Conservation (phyloP, 495 filamentous ascomycete genomes). For the Niebla homalea region DNA sequence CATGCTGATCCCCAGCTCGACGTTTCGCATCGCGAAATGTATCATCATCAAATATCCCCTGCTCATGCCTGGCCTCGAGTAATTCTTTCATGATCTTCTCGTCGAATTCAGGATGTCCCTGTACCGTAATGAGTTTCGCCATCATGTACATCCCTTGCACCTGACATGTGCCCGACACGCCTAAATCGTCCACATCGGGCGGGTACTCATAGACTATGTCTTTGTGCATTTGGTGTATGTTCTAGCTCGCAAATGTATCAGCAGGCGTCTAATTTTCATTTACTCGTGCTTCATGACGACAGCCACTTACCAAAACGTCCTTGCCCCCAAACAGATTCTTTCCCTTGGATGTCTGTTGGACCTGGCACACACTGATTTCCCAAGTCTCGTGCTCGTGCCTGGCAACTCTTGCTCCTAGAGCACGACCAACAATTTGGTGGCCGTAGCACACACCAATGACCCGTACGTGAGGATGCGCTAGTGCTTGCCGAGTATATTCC, state of each 20-base stretch:
- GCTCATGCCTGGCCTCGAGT: slow-evolving; percentile 41
- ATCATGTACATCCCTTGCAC: slow-evolving; percentile 74
- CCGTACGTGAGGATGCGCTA: slow-evolving; percentile 45
- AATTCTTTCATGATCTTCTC: slow-evolving; percentile 61
- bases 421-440: slow-evolving; percentile 77
- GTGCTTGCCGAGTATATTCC: slow-evolving; percentile 47
- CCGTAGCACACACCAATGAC: slow-evolving; percentile 81
- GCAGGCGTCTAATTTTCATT: background rate
- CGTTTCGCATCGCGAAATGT: slow-evolving; percentile 51
- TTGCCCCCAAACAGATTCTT: slow-evolving; percentile 56
- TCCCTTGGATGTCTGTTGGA: slow-evolving; percentile 57
- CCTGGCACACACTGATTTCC: slow-evolving; percentile 65
- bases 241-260: slow-evolving; percentile 29
- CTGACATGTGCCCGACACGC: slow-evolving; percentile 49
- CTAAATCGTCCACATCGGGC: slow-evolving; percentile 45
- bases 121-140: slow-evolving; percentile 57
- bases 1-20: slow-evolving; percentile 52
- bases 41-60: slow-evolving; percentile 53
- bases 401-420: slow-evolving; percentile 55
- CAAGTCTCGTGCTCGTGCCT: slow-evolving; percentile 51
- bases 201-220: slow-evolving; percentile 64
- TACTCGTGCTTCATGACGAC: background rate
- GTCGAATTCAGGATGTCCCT: slow-evolving; percentile 87
- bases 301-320: slow-evolving; percentile 47
- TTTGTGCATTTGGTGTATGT: slow-evolving; percentile 80